Evolutionary conservation across 768 basidiomycete genomes (phyloP).

Genomic region (Gloeopeniophorella convolvens): DNA sequence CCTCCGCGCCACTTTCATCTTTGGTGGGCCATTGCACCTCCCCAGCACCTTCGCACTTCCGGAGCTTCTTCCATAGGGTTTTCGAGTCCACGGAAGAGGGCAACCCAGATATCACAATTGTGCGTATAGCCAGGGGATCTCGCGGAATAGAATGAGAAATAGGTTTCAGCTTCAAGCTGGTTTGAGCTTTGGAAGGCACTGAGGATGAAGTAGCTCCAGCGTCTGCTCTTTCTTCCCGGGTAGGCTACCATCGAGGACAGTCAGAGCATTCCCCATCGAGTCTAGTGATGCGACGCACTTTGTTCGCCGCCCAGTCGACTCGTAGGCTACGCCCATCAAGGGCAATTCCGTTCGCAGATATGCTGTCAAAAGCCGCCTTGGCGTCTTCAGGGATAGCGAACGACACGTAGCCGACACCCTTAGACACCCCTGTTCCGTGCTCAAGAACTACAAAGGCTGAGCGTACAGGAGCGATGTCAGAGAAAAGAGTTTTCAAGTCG

Average conservation of each 20-base stretch:
- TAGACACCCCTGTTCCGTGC: slow-evolving; percentile 65
- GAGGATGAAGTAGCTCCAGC: slow-evolving; percentile 21
- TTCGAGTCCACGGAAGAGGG: slow-evolving; percentile 58
- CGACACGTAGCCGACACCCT: slow-evolving; percentile 95
- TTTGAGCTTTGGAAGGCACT: slow-evolving; percentile 18
- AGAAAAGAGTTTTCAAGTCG: slow-evolving; percentile 89
- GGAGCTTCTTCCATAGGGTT: slow-evolving; percentile 76
- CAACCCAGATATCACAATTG: slow-evolving; percentile 71
- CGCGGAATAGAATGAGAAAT: slow-evolving; percentile 28
- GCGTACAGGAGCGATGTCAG: slow-evolving; percentile 90
- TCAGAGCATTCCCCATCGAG: slow-evolving; percentile 1
- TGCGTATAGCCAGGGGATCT: slow-evolving; percentile 82
- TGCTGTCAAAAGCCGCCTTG: slow-evolving; percentile 57
- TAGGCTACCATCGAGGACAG: slow-evolving; percentile 10
- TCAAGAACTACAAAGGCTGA: slow-evolving; percentile 91
- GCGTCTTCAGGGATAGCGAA: slow-evolving; percentile 91
- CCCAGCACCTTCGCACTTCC: slow-evolving; percentile 73
- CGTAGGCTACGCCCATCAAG: slow-evolving; percentile 66
- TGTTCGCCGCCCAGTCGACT: slow-evolving; percentile 74
- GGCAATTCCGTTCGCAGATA: slow-evolving; percentile 56
- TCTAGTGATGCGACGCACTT: slow-evolving; percentile 38
- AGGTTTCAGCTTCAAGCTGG: slow-evolving; percentile 32
- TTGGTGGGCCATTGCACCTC: slow-evolving; percentile 66
- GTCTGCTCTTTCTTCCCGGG: slow-evolving; percentile 14
- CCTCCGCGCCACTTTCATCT: slow-evolving; percentile 36